These are phyloP conservation scores for Leavenworthia alabamica DNA, from an alignment of 345 rosid genomes.

Conservation along the genomic window DNA sequence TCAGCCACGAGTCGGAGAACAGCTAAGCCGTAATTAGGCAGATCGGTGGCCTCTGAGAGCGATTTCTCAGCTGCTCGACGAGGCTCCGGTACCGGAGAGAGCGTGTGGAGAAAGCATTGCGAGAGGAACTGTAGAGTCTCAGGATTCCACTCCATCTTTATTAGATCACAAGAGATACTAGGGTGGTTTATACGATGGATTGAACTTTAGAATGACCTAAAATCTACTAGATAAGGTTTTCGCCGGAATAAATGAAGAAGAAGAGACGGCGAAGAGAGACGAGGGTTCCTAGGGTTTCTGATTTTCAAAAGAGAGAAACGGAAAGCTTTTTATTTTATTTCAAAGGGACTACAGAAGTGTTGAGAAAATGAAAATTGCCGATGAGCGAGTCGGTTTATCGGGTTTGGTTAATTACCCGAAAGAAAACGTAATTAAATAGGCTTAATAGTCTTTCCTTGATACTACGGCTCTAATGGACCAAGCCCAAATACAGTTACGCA, in stretches of 20 bases:
- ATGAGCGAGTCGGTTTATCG: slow-evolving; percentile 10
- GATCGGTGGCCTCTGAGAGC: slow-evolving; percentile 51
- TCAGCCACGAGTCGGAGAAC: slow-evolving; percentile 80
- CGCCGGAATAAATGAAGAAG: not conserved
- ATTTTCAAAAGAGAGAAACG: slow-evolving; percentile 24
- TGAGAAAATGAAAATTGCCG: not conserved
- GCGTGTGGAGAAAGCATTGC: slow-evolving; percentile 72
- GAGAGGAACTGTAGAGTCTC: slow-evolving; percentile 67
- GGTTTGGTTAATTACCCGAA: not conserved
- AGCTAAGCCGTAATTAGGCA: slow-evolving; percentile 66
- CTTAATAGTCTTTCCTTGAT: not conserved
- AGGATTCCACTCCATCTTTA: slow-evolving; percentile 58
- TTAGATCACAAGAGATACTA: not conserved
- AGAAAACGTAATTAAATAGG: not conserved
- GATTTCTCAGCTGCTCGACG: slow-evolving; percentile 81
- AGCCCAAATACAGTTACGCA: not conserved
- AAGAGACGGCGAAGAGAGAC: slow-evolving; percentile 25
- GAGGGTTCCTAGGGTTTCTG: slow-evolving; percentile 20
- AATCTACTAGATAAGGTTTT: not conserved
- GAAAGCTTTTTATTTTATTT: not conserved
- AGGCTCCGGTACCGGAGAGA: slow-evolving; percentile 68
- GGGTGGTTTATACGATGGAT: slow-evolving; percentile 9
- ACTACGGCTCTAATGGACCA: not conserved
- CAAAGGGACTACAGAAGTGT: not conserved
- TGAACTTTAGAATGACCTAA: slow-evolving; percentile 21